These are phyloP conservation scores for Pseudopediastrum boryanum DNA, from an alignment of 139 green algal species.

Conservation along the genomic window DNA sequence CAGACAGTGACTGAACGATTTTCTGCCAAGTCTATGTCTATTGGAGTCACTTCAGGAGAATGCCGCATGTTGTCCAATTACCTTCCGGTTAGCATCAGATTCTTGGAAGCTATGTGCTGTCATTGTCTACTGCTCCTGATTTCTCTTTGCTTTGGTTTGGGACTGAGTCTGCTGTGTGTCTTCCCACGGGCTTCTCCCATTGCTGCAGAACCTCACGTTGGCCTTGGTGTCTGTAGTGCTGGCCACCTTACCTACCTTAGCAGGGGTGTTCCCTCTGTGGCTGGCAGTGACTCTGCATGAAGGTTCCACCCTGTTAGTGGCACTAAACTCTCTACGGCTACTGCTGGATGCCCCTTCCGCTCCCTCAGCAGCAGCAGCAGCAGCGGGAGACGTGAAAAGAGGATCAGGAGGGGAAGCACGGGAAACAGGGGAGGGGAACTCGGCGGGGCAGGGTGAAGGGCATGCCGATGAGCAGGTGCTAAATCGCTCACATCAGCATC, in stretches of 20 bases:
- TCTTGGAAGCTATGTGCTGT: no score
- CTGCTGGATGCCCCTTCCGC: conserved; percentile 43
- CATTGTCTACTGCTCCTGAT: conserved; percentile 5
- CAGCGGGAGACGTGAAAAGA: background rate
- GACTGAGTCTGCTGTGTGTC: background rate
- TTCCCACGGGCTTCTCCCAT: background rate
- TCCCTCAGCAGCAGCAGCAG: background rate
- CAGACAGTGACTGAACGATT: no score
- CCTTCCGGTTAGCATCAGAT: no score
- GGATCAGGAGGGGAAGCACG: no score
- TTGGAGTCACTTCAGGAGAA: no score
- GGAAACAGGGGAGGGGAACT: no score
- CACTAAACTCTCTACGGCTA: conserved; percentile 84
- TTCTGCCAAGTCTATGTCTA: no score
- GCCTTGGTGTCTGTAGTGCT: conserved; percentile 72
- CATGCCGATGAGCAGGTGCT: no score
- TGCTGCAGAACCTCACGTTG: conserved; percentile 81
- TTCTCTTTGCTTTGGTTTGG: conserved; percentile 2
- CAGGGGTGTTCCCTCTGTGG: conserved; percentile 89
- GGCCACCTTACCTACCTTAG: conserved; percentile 74
- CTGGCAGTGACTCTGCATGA: conserved; percentile 91
- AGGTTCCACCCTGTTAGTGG: conserved; percentile 88
- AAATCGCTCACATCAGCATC: no score
- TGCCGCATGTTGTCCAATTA: no score
- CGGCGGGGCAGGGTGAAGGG: no score